A percentile compares a stretch with the other conserved stretches of the same genome.
Evolutionary conservation across 306 rosid genomes (phyloP).

Genomic region (Astragalus glycyphyllos): DNA sequence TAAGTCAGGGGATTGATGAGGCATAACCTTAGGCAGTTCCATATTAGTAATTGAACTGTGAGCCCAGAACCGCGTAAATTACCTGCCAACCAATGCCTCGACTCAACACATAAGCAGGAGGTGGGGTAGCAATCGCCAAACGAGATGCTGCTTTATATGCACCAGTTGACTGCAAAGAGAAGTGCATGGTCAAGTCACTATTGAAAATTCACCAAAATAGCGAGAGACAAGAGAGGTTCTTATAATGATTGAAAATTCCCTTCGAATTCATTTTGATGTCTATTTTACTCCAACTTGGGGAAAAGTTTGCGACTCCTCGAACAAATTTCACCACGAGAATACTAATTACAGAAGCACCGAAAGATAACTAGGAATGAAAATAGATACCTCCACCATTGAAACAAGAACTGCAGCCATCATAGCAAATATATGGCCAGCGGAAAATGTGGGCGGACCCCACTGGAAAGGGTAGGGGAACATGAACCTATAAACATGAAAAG

Average conservation of each 20-base stretch:
- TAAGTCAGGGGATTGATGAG: neutral
- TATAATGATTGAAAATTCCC: slow-evolving; percentile 5
- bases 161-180: slow-evolving; percentile 77
- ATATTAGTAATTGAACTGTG: slow-evolving; percentile 7
- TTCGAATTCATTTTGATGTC: neutral
- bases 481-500: slow-evolving; percentile 62
- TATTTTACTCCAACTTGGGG: neutral
- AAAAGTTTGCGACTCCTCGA: neutral
- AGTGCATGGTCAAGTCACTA: slow-evolving; percentile 25
- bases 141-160: slow-evolving; percentile 95
- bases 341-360: neutral
- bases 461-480: slow-evolving; percentile 96
- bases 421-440: slow-evolving; percentile 96
- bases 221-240: neutral
- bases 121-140: slow-evolving; percentile 96
- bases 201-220: slow-evolving; percentile 18
- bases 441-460: slow-evolving; percentile 99
- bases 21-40: neutral
- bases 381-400: slow-evolving; percentile 96
- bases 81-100: slow-evolving; percentile 99
- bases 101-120: slow-evolving; percentile 96
- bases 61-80: slow-evolving; percentile 20
- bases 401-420: slow-evolving; percentile 96
- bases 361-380: neutral
- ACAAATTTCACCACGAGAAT: neutral